Percentiles rank a stretch among this genome's conserved stretches.
These are phyloP conservation scores for Diospyros kaki DNA, from an alignment of 148 eudicot genomes.

Conservation along the genomic window DNA sequence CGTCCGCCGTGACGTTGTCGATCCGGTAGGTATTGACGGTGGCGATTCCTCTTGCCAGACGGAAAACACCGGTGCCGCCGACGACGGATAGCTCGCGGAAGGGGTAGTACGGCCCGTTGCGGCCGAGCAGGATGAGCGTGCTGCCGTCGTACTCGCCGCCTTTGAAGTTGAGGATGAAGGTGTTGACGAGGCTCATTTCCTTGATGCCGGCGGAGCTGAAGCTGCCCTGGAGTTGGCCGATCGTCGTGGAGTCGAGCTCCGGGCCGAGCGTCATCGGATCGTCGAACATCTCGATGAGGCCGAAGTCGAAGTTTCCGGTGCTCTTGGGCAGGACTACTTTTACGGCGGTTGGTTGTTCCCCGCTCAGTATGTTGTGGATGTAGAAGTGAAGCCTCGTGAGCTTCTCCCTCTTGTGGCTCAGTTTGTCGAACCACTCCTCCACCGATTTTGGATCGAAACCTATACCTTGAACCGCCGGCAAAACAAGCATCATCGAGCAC, in stretches of 20 bases:
- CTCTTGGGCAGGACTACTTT: slow-evolving; percentile 23
- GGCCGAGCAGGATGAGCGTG: slow-evolving; percentile 26
- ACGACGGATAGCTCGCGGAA: slow-evolving; percentile 34
- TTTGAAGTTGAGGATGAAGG: slow-evolving; percentile 24
- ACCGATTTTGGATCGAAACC: slow-evolving; percentile 11
- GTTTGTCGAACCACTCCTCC: background rate
- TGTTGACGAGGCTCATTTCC: slow-evolving; percentile 15
- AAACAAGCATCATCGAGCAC: background rate
- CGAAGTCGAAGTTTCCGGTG: slow-evolving; percentile 16
- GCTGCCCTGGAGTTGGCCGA: slow-evolving; percentile 40
- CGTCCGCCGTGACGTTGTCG: slow-evolving; percentile 26
- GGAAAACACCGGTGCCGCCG: slow-evolving; percentile 39
- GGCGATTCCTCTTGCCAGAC: slow-evolving; percentile 34
- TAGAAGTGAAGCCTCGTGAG: slow-evolving; percentile 35
- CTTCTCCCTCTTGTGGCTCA: background rate
- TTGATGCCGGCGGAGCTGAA: slow-evolving; percentile 30
- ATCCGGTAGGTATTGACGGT: slow-evolving; percentile 24
- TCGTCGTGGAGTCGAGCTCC: slow-evolving; percentile 14
- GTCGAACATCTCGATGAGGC: slow-evolving; percentile 29
- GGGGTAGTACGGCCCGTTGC: slow-evolving; percentile 16
- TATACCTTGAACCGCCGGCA: slow-evolving; percentile 4
- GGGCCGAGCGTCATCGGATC: slow-evolving; percentile 37
- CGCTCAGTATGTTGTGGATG: slow-evolving; percentile 34
- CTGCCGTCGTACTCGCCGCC: slow-evolving; percentile 35
- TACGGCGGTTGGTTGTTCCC: slow-evolving; percentile 22